A percentile compares a stretch with the other conserved stretches of the same genome.
Evolutionary conservation across 768 basidiomycete species (phyloP).

Genomic region (Ephemerocybe angulata): DNA sequence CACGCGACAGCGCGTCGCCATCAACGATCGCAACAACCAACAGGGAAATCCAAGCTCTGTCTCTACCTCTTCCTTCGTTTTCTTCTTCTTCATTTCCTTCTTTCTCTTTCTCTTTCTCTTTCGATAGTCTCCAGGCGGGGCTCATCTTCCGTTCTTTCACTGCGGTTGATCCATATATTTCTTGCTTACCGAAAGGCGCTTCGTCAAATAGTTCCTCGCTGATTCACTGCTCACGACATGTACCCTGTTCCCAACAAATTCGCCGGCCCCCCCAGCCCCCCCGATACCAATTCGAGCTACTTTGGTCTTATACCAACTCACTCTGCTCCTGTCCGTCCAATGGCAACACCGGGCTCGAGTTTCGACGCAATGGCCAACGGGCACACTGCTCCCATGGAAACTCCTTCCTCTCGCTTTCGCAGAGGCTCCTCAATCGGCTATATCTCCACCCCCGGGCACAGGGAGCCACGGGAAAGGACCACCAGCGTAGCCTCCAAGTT

Average conservation of each 20-base stretch:
- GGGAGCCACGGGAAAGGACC: constrained; percentile 42
- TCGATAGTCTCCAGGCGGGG: constrained; percentile 8
- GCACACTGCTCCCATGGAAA: constrained; percentile 20
- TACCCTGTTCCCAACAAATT: constrained; percentile 8
- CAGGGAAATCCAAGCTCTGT: not conserved
- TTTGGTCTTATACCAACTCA: constrained; percentile 10
- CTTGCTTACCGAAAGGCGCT: not conserved
- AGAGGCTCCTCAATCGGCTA: constrained; percentile 54
- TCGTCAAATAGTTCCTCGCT: not conserved
- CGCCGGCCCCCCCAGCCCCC: constrained; percentile 34
- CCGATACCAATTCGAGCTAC: constrained; percentile 32
- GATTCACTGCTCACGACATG: not conserved
- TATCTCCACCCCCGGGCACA: constrained; percentile 40
- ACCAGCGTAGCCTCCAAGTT: constrained; percentile 33
- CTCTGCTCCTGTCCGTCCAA: constrained; percentile 6
- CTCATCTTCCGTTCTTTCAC: not conserved
- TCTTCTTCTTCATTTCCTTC: constrained; percentile 2
- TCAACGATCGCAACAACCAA: not conserved
- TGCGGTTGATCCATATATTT: not conserved
- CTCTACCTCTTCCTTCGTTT: constrained; percentile 13
- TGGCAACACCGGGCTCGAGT: not conserved
- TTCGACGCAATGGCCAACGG: constrained; percentile 1
- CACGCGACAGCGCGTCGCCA: not conserved
- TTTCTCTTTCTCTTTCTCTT: not conserved
- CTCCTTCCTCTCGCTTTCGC: constrained; percentile 35